phyloP scores from a whole-genome alignment of 2,329 filamentous ascomycete genomes.

The Fusarium mundagurra region DNA sequence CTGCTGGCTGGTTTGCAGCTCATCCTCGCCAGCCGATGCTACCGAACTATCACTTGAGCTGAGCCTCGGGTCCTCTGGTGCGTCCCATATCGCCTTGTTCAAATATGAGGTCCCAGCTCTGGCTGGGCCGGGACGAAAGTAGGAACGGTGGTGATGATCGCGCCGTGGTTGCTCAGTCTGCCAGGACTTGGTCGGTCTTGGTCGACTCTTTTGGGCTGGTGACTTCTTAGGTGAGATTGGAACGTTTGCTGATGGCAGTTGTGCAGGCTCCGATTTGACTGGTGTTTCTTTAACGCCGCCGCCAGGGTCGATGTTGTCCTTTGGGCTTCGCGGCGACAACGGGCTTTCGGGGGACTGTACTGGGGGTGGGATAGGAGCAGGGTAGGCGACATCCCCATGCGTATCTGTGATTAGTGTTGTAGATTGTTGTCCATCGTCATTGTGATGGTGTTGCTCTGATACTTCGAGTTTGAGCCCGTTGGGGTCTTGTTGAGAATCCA shows the following conservation, averaged over 20 bases:
- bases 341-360: slow-evolving; percentile 26
- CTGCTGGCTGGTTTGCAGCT: neutral
- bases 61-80: neutral
- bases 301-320: neutral
- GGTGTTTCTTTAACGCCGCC: neutral
- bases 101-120: slow-evolving; percentile 37
- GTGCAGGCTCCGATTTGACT: slow-evolving; percentile 3
- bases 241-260: neutral
- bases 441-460: slow-evolving; percentile 12
- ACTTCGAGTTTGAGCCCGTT: slow-evolving; percentile 20
- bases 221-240: slow-evolving; percentile 2
- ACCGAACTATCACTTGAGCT: slow-evolving; percentile 27
- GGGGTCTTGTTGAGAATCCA: slow-evolving; percentile 16
- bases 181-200: slow-evolving; percentile 34
- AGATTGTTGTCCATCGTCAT: neutral
- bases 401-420: slow-evolving; percentile 20
- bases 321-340: slow-evolving; percentile 10
- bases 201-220: slow-evolving; percentile 7
- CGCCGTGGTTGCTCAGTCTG: slow-evolving; percentile 32
- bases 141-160: slow-evolving; percentile 3
- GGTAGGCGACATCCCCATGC: slow-evolving; percentile 25
- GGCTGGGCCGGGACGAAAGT: slow-evolving; percentile 31
- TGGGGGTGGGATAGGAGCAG: slow-evolving; percentile 18
- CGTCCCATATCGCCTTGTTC: slow-evolving; percentile 35
- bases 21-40: slow-evolving; percentile 19